Evolutionary conservation across 1,284 basidiomycete species (phyloP).

Genomic region (Puccinia hordei): DNA sequence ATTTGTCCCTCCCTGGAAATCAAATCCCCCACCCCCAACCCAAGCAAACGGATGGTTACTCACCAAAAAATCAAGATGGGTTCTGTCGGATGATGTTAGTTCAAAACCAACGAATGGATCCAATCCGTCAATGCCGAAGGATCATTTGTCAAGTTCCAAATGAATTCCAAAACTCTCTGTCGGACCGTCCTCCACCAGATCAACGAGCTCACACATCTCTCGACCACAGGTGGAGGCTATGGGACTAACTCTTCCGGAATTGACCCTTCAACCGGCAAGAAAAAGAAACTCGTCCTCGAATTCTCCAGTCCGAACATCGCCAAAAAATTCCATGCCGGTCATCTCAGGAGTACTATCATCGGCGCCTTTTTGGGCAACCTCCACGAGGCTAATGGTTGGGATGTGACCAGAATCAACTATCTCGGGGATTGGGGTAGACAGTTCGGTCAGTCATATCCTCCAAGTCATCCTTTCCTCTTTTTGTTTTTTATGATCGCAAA

Average conservation of each 20-base stretch:
- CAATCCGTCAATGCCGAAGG: constrained; percentile 71
- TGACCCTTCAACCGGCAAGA: constrained; percentile 57
- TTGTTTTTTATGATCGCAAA: constrained; percentile 3
- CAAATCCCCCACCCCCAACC: too few relatives aligned
- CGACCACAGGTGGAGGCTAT: constrained; percentile 52
- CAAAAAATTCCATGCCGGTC: constrained; percentile 97
- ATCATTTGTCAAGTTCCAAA: constrained; percentile 79
- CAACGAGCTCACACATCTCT: constrained; percentile 69
- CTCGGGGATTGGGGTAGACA: constrained; percentile 64
- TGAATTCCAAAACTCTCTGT: constrained; percentile 72
- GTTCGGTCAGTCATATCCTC: constrained; percentile 60
- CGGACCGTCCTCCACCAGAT: constrained; percentile 79
- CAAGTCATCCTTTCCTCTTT: too few relatives aligned
- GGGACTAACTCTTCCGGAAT: constrained; percentile 46
- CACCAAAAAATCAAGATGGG: neutral
- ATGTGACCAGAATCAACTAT: constrained; percentile 88
- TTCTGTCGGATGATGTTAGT: constrained; percentile 60
- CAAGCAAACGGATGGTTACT: too few relatives aligned
- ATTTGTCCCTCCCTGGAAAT: too few relatives aligned
- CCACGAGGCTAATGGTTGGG: constrained; percentile 90
- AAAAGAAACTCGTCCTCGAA: constrained; percentile 78
- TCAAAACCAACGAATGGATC: constrained; percentile 64
- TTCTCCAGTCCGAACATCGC: constrained; percentile 98
- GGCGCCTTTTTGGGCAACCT: constrained; percentile 90
- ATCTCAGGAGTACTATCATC: constrained; percentile 94